phyloP scores from a whole-genome alignment of 208 protist genomes.

The Acanthamoeba polyphaga region DNA sequence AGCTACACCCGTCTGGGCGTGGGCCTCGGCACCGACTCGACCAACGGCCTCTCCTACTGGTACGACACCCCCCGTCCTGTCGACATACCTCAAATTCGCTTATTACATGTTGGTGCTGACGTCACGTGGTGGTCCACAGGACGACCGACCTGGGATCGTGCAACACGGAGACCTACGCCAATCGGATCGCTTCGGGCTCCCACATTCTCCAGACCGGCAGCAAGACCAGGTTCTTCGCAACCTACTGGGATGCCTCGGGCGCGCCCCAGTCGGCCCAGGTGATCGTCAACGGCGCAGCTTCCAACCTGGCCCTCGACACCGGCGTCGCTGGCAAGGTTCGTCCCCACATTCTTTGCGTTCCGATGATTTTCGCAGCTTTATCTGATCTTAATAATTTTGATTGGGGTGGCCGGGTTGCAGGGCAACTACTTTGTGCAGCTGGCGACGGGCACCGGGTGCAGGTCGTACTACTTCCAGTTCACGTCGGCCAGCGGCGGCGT shows the following conservation, averaged over 20 bases:
- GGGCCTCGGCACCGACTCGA: background rate
- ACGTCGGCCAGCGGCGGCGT: conserved; percentile 6
- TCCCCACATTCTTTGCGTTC: no score
- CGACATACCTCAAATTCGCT: no score
- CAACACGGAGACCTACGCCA: background rate
- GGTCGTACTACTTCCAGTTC: conserved; percentile 27
- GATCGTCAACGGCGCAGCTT: background rate
- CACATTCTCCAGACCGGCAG: background rate
- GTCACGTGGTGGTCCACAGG: no score
- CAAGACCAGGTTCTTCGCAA: background rate
- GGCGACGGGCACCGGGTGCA: background rate
- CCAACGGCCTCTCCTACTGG: no score
- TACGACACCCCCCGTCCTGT: no score
- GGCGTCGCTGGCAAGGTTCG: no score
- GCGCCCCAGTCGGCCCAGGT: background rate
- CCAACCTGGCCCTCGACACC: background rate
- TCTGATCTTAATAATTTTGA: no score
- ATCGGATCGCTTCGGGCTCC: background rate
- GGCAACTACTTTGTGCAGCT: background rate
- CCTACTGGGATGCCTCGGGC: background rate
- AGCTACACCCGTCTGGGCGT: background rate
- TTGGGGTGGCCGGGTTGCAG: no score
- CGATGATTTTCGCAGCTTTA: no score
- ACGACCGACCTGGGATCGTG: background rate
- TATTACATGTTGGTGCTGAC: no score